Base-by-base conservation (phyloP, 1,139 yeast genomes). In the Geotrichum australiense region DNA sequence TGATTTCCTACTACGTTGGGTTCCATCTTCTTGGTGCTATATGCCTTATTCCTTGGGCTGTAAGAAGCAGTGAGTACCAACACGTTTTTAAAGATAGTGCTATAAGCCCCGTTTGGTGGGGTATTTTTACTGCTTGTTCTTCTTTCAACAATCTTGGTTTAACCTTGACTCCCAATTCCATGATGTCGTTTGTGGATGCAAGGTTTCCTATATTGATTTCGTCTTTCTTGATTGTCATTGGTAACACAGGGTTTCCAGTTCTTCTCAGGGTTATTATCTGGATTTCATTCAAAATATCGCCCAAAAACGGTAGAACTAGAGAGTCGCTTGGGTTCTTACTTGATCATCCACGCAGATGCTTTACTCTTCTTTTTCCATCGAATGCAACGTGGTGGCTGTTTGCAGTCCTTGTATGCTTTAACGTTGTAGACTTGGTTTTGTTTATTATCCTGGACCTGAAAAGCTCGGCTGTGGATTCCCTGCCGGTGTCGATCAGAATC, bases 311-410 rank as follows among this genome's bases (percentile, higher is more conserved):
- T 3, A 59, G 58, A 12, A 50, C 57, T 23, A 61, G 60, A 24
- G 97, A 91, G 57, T 82, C 94, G 6, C 65, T 89, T 19, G 93
- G 87, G 1, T 91, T 93, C 54, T 63, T 91, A 43, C 68, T 91
- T 38, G 97, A 89, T 53, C 98, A 91, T 58, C 99, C 99, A 1
- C 78, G 99, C 55, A 82, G 99, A 56, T 91, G 98, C 59, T 91
- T 91, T 58, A 89, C 97, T 1, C 66, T 91, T 47, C 66, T 93
- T 42, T 91, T 91, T 57, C 98, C 98, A 0, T 74, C 91, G 2
- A 78, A 80, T 1, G 94, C 97, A 2, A 91, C 98, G 0, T 87
- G 96, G 95, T 86, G 96, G 96, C 69, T 91, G 36, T 70, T 86
- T 44, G 70, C 77, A 43, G 82, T 87, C 20, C 69, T 91, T 47